Conservation (phyloP, 345 rosid species). For the Citrus trifoliata region DNA sequence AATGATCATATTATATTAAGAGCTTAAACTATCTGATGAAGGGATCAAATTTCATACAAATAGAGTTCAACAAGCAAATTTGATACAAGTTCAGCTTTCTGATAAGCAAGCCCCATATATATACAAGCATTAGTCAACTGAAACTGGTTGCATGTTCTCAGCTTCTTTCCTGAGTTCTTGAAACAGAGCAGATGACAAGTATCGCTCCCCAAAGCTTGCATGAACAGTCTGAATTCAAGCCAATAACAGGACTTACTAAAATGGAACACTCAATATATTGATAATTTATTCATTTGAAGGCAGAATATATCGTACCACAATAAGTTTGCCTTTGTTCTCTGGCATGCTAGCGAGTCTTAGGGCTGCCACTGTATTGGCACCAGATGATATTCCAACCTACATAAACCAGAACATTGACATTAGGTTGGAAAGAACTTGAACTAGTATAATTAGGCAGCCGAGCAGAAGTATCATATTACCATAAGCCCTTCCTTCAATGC, state of each 20-base stretch:
- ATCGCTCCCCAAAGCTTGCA: slow-evolving; percentile 95
- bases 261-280: not conserved
- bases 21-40: not conserved
- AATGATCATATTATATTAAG: not conserved
- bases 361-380: slow-evolving; percentile 93
- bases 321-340: slow-evolving; percentile 92
- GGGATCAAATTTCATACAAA: not conserved
- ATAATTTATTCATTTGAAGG: not conserved
- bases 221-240: slow-evolving; percentile 61
- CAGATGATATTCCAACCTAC: slow-evolving; percentile 96
- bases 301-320: slow-evolving; percentile 58
- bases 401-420: not conserved
- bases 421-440: not conserved
- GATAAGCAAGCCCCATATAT: not conserved
- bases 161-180: slow-evolving; percentile 90
- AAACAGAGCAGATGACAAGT: slow-evolving; percentile 77
- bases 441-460: not conserved
- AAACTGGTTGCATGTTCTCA: slow-evolving; percentile 83
- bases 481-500: slow-evolving; percentile 94
- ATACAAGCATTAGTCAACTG: slow-evolving; percentile 53
- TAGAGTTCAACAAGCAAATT: slow-evolving; percentile 5
- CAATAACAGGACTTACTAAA: not conserved
- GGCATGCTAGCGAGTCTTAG: slow-evolving; percentile 78
- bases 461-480: slow-evolving; percentile 38
- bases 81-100: not conserved